Base-by-base conservation (phyloP, 164 flowering plant species). In the Nymphaea thermarum region DNA sequence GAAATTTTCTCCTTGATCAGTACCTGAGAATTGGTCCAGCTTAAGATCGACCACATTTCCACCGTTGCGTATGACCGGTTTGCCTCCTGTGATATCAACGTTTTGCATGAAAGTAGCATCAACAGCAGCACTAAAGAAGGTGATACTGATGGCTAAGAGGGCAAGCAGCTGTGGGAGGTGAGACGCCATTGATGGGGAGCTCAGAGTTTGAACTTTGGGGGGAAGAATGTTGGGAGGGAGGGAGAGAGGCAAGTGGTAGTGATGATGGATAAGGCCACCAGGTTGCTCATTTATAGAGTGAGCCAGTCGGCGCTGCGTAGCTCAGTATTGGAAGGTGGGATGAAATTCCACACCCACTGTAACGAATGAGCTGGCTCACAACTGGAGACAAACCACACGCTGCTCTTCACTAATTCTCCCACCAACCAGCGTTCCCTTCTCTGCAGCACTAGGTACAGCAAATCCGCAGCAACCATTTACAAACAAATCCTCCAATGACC, bases 1-100 rank as follows among this genome's bases (percentile, higher is more conserved):
- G 69, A 66, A n/a, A 42, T 66, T 45, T 18, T 68, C 60, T 68
- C 73, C 43, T 76, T 80, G 3, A 68, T 43, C 25, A 62, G 7
- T 62, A 62, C 64, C 64, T 12, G 64, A 62, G 42, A 17, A 62
- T 41, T 17, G 36, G 64, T 62, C 64, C 25, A 62, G 64, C 8
- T 17, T 62, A 62, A 62, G 64, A 17, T 62, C 41, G 42, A 62
- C 18, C 25, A 41, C 42, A 62, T 62, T 41, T 12, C 64, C 64
- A 17, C 64, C 64, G n/a, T 5, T 17, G n/a, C 25, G 42, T 41
- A 62, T 41, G 8, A 8, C n/a, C 7, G 64, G 42, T 6, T 62
- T 41, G 7, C 64, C 64, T 41, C 64, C 25, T 8, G 64, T 62
- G 42, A 62, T 62, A 41, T 62, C 4, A 17, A 62, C 25, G 17